Conservation (phyloP, 202 grass and related monocot genomes). For the Panicum virgatum region DNA sequence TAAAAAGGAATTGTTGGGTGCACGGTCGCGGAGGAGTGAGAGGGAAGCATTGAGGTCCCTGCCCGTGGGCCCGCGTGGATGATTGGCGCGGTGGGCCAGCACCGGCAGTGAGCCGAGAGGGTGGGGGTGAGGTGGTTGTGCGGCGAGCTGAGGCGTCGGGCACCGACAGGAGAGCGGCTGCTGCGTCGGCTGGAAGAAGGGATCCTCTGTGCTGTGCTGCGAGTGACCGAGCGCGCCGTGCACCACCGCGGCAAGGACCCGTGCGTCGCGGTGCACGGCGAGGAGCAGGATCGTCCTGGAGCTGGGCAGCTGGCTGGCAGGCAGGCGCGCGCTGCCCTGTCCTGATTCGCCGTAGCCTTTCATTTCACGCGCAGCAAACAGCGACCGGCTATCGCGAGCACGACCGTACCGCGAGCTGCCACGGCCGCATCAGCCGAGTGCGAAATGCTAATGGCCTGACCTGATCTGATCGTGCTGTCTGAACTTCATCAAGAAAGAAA, state of each 20-base stretch:
- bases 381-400: not conserved
- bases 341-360: not conserved
- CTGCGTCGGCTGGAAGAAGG: not conserved
- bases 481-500: not conserved
- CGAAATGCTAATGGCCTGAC: not conserved
- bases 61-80: not conserved
- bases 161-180: conserved; percentile 38
- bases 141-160: not conserved
- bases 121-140: not conserved
- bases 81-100: not conserved
- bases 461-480: not conserved
- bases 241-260: not conserved
- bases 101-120: not conserved
- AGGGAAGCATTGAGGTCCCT: not conserved
- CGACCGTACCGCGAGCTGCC: not conserved
- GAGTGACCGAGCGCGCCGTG: too few relatives aligned
- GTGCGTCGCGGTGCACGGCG: not conserved
- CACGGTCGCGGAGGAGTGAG: conserved; percentile 13
- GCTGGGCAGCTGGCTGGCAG: not conserved
- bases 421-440: not conserved
- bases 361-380: conserved; percentile 4
- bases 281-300: not conserved
- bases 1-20: conserved; percentile 34
- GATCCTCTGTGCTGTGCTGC: conserved; percentile 6
- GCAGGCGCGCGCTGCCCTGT: not conserved